Conservation (phyloP, 495 filamentous ascomycete genomes). For the Aspergillus haitiensis region DNA sequence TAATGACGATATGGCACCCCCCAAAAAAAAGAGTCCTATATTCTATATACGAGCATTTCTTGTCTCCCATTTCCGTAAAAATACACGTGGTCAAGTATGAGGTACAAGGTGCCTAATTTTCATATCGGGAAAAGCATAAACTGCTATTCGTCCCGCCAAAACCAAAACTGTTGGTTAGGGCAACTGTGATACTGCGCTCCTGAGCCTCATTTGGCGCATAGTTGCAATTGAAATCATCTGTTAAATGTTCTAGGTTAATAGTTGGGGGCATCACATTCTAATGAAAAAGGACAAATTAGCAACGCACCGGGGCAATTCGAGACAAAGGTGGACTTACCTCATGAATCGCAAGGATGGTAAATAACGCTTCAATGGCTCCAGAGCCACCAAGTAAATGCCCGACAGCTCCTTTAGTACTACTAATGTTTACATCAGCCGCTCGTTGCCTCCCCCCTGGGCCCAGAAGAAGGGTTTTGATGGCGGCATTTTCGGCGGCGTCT, state of each 20-base stretch:
- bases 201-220: slow-evolving; percentile 76
- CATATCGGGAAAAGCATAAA: slow-evolving; percentile 65
- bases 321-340: slow-evolving; percentile 57
- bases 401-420: slow-evolving; percentile 90
- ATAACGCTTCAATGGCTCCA: slow-evolving; percentile 84
- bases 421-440: slow-evolving; percentile 73
- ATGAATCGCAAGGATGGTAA: slow-evolving; percentile 73
- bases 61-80: too few relatives aligned
- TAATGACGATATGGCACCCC: too few relatives aligned
- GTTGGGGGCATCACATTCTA: slow-evolving; percentile 85
- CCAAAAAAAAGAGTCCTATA: too few relatives aligned
- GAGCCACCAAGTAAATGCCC: slow-evolving; percentile 91
- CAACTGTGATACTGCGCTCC: slow-evolving; percentile 66
- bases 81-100: neutral
- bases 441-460: slow-evolving; percentile 63
- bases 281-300: slow-evolving; percentile 18
- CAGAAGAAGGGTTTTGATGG: slow-evolving; percentile 76
- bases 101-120: slow-evolving; percentile 6
- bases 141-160: slow-evolving; percentile 97
- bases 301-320: neutral
- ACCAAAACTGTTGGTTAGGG: slow-evolving; percentile 93
- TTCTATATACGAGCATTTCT: too few relatives aligned
- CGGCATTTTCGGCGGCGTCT: slow-evolving; percentile 82
- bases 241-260: slow-evolving; percentile 71
- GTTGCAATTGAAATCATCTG: slow-evolving; percentile 78